Conservation (phyloP, 352 stramenopile genomes). For the Elongisporangium undulatum region DNA sequence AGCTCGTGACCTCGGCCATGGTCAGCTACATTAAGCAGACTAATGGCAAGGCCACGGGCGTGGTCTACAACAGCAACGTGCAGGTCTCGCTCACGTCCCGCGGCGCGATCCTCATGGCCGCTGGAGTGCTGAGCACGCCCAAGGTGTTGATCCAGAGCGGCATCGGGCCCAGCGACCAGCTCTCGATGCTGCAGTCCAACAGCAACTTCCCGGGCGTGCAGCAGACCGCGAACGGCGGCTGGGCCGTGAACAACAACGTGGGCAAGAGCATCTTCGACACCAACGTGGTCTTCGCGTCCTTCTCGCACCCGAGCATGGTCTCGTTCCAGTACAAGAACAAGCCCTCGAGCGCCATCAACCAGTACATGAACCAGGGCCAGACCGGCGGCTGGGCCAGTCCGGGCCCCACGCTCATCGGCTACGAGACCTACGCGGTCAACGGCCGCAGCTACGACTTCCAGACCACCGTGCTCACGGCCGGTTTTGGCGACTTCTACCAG, state of each 20-base stretch:
- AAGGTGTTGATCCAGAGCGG: slow-evolving; percentile 81
- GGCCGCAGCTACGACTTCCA: slow-evolving; percentile 61
- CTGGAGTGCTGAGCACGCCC: slow-evolving; percentile 61
- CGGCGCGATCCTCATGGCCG: slow-evolving; percentile 68
- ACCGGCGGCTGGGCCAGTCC: slow-evolving; percentile 35
- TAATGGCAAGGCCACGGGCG: slow-evolving; percentile 30
- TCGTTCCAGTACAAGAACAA: slow-evolving; percentile 30
- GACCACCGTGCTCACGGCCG: slow-evolving; percentile 37
- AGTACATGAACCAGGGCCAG: slow-evolving; percentile 42
- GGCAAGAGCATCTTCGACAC: slow-evolving; percentile 61
- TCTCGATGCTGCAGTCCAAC: slow-evolving; percentile 31
- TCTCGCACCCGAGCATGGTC: slow-evolving; percentile 50
- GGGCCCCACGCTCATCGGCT: slow-evolving; percentile 50
- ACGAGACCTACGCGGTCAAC: slow-evolving; percentile 52
- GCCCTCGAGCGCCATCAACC: slow-evolving; percentile 30
- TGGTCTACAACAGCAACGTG: slow-evolving; percentile 40
- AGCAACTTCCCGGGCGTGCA: slow-evolving; percentile 44
- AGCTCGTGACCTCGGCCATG: slow-evolving; percentile 36
- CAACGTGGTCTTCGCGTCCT: slow-evolving; percentile 36
- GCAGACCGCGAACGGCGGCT: slow-evolving; percentile 13
- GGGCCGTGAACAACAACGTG: slow-evolving; percentile 51
- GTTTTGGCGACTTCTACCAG: slow-evolving; percentile 29
- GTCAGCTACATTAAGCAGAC: slow-evolving; percentile 50
- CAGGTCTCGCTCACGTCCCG: slow-evolving; percentile 31
- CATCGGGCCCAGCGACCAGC: slow-evolving; percentile 58